phyloP scores from a whole-genome alignment of 2,329 filamentous ascomycete genomes.

The Zalaria sp. region DNA sequence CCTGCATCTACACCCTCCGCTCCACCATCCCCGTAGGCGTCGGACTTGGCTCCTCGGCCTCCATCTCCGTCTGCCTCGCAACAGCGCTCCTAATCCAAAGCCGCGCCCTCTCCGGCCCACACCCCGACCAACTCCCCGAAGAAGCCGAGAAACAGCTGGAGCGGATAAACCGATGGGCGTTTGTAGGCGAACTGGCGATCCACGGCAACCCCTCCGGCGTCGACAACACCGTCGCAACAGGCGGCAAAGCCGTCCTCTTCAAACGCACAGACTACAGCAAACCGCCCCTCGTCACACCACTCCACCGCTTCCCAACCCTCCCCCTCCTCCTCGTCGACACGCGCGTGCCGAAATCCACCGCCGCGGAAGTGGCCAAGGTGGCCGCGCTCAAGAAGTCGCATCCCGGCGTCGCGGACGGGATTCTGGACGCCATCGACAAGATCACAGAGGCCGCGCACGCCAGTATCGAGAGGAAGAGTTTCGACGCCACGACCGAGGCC shows the following conservation, averaged over 20 bases:
- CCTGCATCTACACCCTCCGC: conserved; percentile 77
- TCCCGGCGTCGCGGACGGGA: conserved; percentile 62
- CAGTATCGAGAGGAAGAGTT: conserved; percentile 42
- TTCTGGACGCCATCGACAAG: conserved; percentile 74
- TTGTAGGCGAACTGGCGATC: conserved; percentile 92
- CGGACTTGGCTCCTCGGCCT: conserved; percentile 86
- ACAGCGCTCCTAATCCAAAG: conserved; percentile 77
- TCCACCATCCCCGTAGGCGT: conserved; percentile 90
- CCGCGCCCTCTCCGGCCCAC: conserved; percentile 74
- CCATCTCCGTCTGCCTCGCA: conserved; percentile 77
- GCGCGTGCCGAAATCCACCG: conserved; percentile 72
- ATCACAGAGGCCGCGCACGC: conserved; percentile 47
- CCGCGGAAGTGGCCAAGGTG: conserved; percentile 77
- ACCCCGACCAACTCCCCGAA: conserved; percentile 75
- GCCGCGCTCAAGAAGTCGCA: conserved; percentile 55
- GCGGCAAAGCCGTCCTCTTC: conserved; percentile 90
- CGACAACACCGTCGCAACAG: conserved; percentile 88
- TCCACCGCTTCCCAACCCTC: conserved; percentile 84
- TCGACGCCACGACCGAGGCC: conserved; percentile 49
- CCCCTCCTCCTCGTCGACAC: conserved; percentile 86
- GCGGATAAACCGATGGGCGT: conserved; percentile 94
- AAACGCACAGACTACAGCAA: conserved; percentile 61
- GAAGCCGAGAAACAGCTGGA: conserved; percentile 87
- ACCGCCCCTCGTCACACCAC: conserved; percentile 59
- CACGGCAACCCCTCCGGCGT: conserved; percentile 94